Evolutionary conservation across 192 early-diverging fungal genomes (phyloP), one percentile per base, ranked within the genome.

Genomic region (Coemansia umbellata): DNA sequence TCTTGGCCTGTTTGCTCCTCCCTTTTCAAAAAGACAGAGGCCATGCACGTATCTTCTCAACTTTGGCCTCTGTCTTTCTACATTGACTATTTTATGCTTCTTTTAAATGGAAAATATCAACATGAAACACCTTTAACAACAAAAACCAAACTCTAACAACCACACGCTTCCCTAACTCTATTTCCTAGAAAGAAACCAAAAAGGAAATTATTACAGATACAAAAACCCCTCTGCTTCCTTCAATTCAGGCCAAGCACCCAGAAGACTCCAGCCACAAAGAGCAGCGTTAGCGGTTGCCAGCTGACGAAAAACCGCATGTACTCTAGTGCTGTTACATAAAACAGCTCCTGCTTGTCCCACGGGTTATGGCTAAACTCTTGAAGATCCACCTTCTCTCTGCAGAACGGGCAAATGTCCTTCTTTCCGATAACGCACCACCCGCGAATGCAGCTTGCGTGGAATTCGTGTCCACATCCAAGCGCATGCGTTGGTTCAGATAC

Each of bases 341-440:
- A 56, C 44, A 76, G 54, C 55, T 80, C 75, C 52, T 77, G 78
- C 39, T 60, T 63, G 45, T 80, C 78, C 78, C 78, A 80, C 14
- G 74, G 63, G 31, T 72, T 68, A 33, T 37, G 56, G 37, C 53
- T 64, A 33, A 80, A 73, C 31, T 31, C n/a, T 14, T 61, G 56
- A 8, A 75, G 32, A 36, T 80, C 74, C 27, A 78, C 78, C 48
- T 77, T 77, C 42, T 80, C 78, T 33, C 59, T 52, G 45, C 78
- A 80, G 37, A 67, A 73, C 31, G 78, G 78, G 30, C 78, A 80
- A 7, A 60, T 41, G n/a, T 76, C 69, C 19, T 60, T 56, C 54
- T 80, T 80, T 8, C 78, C 78, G 33, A 80, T 50, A 3, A 80
- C 60, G 31, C 74, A 75, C 78, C 78, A 80, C 15, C 78, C 78